These are phyloP conservation scores for Micractinium sp. DNA, from an alignment of 139 green algal genomes.

Conservation along the genomic window DNA sequence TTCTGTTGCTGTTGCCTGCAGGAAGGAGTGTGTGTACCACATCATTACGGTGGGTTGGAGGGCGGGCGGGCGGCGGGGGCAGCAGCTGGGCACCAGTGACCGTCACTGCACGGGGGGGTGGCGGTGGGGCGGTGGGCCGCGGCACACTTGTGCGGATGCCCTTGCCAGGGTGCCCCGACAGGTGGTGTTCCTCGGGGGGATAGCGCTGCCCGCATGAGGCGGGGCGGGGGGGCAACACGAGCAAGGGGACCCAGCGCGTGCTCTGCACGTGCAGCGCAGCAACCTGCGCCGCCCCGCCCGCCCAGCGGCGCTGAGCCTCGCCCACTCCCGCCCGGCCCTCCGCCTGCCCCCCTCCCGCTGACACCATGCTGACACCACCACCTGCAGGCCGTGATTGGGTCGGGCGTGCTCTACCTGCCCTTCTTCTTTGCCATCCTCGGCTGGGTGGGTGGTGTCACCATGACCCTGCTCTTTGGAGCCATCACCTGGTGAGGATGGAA, in stretches of 20 bases:
- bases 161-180: no score
- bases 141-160: no score
- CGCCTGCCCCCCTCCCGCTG: background rate
- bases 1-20: background rate
- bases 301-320: background rate
- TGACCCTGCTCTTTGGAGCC: slow-evolving; percentile 46
- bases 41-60: slow-evolving; percentile 25
- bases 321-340: background rate
- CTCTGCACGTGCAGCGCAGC: background rate
- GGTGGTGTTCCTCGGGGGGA: no score
- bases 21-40: background rate
- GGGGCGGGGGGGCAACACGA: background rate
- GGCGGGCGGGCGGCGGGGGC: no score
- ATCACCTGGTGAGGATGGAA: slow-evolving; percentile 36
- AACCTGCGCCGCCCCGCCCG: background rate
- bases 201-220: no score
- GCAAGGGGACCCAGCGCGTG: background rate
- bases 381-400: background rate
- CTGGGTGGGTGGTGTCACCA: slow-evolving; percentile 27
- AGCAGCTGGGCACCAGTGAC: no score
- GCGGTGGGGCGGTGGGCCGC: no score
- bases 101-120: no score
- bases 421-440: slow-evolving; percentile 25
- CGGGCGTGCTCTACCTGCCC: slow-evolving; percentile 29
- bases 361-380: background rate